Evolutionary conservation across 75 land plant species (phyloP).

Genomic region (Azolla pinnata): DNA sequence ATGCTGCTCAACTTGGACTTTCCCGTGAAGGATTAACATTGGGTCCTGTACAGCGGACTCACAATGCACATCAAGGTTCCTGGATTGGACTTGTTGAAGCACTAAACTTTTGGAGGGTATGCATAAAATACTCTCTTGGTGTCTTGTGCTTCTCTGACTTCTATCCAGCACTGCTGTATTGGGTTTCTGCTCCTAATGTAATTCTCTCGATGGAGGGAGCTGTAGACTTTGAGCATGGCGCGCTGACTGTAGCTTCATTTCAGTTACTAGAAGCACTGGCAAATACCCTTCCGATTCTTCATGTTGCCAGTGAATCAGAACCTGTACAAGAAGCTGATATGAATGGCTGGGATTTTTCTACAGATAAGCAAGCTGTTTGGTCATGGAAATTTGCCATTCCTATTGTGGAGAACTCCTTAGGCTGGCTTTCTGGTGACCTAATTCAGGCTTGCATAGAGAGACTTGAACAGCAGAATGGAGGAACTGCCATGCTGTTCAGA

Average conservation of each 20-base stretch:
- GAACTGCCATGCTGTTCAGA: conserved; percentile 20
- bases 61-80: neutral
- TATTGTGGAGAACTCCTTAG: conserved; percentile 61
- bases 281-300: conserved; percentile 47
- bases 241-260: conserved; percentile 49
- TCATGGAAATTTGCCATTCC: conserved; percentile 70
- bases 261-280: conserved; percentile 55
- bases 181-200: conserved; percentile 49
- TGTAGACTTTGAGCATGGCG: conserved; percentile 25
- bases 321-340: too few relatives aligned
- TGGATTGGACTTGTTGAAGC: conserved; percentile 62
- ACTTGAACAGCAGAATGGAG: conserved; percentile 2
- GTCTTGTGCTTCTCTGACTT: conserved; percentile 54
- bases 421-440: conserved; percentile 28
- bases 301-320: conserved; percentile 15
- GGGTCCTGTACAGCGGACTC: neutral
- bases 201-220: neutral
- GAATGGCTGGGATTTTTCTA: conserved; percentile 4
- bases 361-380: conserved; percentile 33
- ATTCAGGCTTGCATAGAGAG: conserved; percentile 6
- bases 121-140: conserved; percentile 58
- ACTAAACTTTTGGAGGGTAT: conserved; percentile 73
- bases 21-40: neutral
- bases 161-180: conserved; percentile 64
- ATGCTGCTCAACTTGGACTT: conserved; percentile 13